Evolutionary conservation across 2,329 filamentous ascomycete species (phyloP), one percentile per base, ranked within the genome.

Genomic region (Pestalotiopsis sp.): DNA sequence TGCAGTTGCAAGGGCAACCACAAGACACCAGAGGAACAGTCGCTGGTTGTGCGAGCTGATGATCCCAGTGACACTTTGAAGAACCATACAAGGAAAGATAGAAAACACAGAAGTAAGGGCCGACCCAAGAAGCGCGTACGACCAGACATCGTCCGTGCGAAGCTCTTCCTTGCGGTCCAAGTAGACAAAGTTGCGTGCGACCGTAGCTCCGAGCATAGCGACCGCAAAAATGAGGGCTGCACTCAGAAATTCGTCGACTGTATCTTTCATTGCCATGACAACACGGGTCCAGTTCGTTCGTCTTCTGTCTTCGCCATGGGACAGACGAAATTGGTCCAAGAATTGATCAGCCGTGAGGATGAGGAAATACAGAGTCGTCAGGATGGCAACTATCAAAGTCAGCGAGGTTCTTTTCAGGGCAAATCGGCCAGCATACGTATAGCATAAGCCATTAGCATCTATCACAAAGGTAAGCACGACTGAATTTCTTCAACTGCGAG

Each of bases 251-350:
- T 36, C 27, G 7, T 59, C 27, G 12, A 59, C 23, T 3, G 57
- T 27, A 3, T 6, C 11, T 12, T 4, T 6, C 9, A 59, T 13
- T 6, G 57, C 25, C 6, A 0, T 7, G 23, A 23, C 25, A 31
- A 27, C 3, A 0, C 20, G 56, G 12, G 0, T n/a, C 25, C 20
- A 27, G 0, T 13, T 58, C 56, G 4, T 12, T 2, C 20, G 20
- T 58, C 11, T 27, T 11, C 2, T 13, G 6, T 5, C 1, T 20
- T 4, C 20, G 1, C 56, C 56, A 58, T 13, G 4, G 20, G 3
- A 27, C 12, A 2, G 20, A 1, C 20, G 7, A 14, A 12, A 3
- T 1, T 1, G 3, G 1, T 23, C 20, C 0, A 58, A 4, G 2
- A 27, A 36, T 27, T 23, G 57, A 59, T 59, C 45, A n/a, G 6